Percentiles rank a stretch among this genome's conserved stretches.
Evolutionary conservation across 768 basidiomycete species (phyloP).

Genomic region (Leccinum incarnatum): DNA sequence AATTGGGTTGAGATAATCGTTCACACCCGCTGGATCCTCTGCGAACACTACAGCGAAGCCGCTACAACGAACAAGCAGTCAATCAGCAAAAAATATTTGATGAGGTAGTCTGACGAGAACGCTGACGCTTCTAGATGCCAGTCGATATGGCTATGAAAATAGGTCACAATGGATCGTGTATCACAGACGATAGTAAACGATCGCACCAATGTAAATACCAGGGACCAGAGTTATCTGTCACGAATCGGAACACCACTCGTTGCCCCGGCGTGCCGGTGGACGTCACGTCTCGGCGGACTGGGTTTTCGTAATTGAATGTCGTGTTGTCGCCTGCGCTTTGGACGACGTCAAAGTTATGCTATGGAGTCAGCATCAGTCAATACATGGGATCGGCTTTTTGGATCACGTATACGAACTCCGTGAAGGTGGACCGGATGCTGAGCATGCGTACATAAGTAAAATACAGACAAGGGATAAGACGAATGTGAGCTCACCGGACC

Average conservation of each 20-base stretch:
- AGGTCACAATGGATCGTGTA: background rate
- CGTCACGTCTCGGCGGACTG: background rate
- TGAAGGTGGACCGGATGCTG: background rate
- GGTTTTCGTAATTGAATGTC: background rate
- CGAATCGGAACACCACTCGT: background rate
- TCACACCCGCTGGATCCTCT: conserved; percentile 21
- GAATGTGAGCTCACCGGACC: background rate
- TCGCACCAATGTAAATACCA: conserved; percentile 30
- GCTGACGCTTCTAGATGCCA: conserved; percentile 29
- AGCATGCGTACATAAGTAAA: background rate
- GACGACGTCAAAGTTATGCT: background rate
- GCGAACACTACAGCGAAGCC: conserved; percentile 29
- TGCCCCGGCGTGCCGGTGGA: background rate
- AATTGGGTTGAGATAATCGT: conserved; percentile 8
- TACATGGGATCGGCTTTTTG: background rate
- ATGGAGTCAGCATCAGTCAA: background rate
- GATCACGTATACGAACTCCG: background rate
- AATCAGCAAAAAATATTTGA: background rate
- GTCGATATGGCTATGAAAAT: conserved; percentile 26
- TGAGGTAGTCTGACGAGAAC: background rate
- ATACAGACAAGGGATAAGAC: background rate
- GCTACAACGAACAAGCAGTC: conserved; percentile 5
- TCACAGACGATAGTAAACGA: background rate
- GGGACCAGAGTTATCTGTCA: background rate
- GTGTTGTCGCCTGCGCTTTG: background rate